Conservation (phyloP, 352 stramenopile genomes). For the Phytophthora melonis region DNA sequence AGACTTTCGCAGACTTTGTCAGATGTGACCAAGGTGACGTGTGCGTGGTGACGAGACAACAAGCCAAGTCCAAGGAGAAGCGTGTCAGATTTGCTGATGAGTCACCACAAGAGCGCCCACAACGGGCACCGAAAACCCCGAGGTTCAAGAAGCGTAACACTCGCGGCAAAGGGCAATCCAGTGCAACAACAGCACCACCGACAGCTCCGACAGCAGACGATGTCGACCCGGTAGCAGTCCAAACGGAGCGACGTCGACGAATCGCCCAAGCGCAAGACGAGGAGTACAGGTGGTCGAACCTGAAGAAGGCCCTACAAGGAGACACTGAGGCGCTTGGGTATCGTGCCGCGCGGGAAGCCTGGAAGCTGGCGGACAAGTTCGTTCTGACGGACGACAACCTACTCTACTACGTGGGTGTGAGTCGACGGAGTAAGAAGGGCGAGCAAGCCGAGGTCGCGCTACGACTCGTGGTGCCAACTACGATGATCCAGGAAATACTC, state of each 20-base stretch:
- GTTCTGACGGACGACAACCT: no score
- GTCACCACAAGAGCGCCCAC: not conserved
- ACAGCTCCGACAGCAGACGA: no score
- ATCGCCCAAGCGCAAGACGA: not conserved
- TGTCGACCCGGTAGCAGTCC: no score
- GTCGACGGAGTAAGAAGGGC: no score
- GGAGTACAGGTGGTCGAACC: not conserved
- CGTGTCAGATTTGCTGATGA: constrained; percentile 1
- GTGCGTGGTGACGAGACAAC: not conserved
- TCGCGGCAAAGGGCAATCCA: no score
- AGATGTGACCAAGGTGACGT: not conserved
- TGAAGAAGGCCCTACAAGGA: not conserved
- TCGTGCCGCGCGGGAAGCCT: not conserved
- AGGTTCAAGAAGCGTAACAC: not conserved
- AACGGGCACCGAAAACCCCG: no score
- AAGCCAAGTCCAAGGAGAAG: not conserved
- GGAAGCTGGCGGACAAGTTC: not conserved
- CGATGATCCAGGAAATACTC: not conserved
- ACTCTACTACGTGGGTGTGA: no score
- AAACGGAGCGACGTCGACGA: no score
- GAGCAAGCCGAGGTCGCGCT: no score
- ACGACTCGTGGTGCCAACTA: not conserved
- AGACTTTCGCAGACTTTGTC: not conserved
- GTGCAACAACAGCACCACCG: no score
- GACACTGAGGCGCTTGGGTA: not conserved